Evolutionary conservation across 306 rosid species (phyloP).

Genomic region (Leucaena leucocephala): DNA sequence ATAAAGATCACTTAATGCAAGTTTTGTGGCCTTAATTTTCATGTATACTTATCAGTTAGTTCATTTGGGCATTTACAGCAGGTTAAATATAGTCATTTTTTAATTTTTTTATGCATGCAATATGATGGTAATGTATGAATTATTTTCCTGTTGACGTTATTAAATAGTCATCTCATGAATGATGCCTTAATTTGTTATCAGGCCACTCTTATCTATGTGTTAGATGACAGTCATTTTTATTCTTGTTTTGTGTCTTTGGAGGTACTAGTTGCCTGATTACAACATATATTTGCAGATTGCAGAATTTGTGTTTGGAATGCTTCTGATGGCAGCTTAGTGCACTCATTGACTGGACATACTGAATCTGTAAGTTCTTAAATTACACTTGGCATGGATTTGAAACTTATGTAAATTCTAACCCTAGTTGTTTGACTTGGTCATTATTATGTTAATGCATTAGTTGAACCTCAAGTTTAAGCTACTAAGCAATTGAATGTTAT

Average conservation of each 20-base stretch:
- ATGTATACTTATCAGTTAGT: constrained; percentile 6
- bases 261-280: constrained; percentile 26
- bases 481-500: constrained; percentile 8
- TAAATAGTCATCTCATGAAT: constrained; percentile 6
- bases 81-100: neutral
- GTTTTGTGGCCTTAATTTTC: constrained; percentile 22
- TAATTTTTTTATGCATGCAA: constrained; percentile 28
- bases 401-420: neutral
- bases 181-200: constrained; percentile 19
- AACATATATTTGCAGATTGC: constrained; percentile 71
- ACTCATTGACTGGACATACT: constrained; percentile 95
- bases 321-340: constrained; percentile 95
- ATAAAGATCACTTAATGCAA: constrained; percentile 9
- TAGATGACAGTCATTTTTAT: constrained; percentile 24
- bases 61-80: neutral
- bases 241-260: constrained; percentile 32
- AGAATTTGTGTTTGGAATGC: constrained; percentile 99
- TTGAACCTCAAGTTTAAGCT: constrained; percentile 12
- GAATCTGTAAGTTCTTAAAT: constrained; percentile 72
- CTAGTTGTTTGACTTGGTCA: constrained; percentile 3
- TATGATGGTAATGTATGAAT: constrained; percentile 1
- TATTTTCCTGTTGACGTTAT: neutral
- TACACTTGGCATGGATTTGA: neutral
- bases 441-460: neutral
- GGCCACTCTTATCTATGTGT: neutral